phyloP scores from a whole-genome alignment of 805 yeast genomes.

The Candida anglica region DNA sequence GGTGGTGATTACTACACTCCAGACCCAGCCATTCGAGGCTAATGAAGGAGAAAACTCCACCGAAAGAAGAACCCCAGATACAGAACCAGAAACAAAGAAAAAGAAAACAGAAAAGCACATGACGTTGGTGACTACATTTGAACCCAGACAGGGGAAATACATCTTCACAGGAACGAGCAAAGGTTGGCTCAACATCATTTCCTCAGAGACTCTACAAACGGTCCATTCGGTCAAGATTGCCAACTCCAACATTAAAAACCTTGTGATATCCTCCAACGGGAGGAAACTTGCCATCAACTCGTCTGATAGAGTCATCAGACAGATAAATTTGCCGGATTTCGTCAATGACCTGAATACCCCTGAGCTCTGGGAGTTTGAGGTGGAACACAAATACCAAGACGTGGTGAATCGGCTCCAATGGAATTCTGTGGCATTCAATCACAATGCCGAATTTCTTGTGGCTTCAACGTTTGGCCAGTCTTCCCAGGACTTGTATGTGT shows the following conservation, averaged over 20 bases:
- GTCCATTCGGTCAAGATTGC: conserved; percentile 56
- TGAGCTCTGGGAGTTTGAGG: conserved; percentile 48
- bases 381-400: conserved; percentile 84
- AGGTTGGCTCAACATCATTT: conserved; percentile 64
- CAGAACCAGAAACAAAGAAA: conserved; percentile 4
- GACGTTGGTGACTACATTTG: conserved; percentile 50
- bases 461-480: conserved; percentile 83
- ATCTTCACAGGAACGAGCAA: conserved; percentile 75
- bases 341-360: conserved; percentile 16
- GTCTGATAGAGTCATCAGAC: conserved; percentile 74
- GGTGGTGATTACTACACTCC: conserved; percentile 13
- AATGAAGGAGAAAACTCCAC: conserved; percentile 9
- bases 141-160: conserved; percentile 46
- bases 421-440: conserved; percentile 75
- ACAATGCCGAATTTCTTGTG: conserved; percentile 74
- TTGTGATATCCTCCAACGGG: conserved; percentile 56
- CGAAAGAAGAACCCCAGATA: conserved; percentile 4
- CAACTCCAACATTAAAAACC: conserved; percentile 65
- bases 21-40: conserved; percentile 12
- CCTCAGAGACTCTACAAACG: conserved; percentile 23
- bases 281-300: conserved; percentile 66
- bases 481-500: conserved; percentile 82
- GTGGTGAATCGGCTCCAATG: conserved; percentile 85
- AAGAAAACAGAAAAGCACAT: conserved; percentile 28
- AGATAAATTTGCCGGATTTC: conserved; percentile 47